Evolutionary conservation across 345 rosid genomes (phyloP), one percentile per base, ranked within the genome.

Genomic region (Linum trigynum): DNA sequence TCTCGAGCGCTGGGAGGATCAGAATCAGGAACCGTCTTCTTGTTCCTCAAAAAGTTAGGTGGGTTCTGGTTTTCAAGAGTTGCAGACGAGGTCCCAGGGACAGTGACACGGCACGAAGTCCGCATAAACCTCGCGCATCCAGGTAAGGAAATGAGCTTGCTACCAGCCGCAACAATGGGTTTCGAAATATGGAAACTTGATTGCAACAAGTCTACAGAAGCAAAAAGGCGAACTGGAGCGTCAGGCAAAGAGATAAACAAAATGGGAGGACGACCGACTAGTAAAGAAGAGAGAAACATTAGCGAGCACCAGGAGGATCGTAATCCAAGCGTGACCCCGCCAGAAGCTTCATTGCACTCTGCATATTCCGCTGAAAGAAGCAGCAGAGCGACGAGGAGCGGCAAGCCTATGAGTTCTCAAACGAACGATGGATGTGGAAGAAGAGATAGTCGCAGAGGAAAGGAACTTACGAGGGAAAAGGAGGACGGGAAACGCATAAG

Each of bases 1-100:
- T 92, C 94, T 62, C 78, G 78, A 57, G 38, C 55, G 43, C 70
- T 69, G 1, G 98, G 97, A 81, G 97, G 95, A 63, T 85, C 90
- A 9, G 98, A 81, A 76, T 90, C 79, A 51, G 98, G 97, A 71
- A 85, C 84, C 11, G 81, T 67, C 66, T 80, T 87, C 84, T 66
- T 84, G 63, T 84, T 86, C 76, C 77, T 87, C 38, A 72, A 69
- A 65, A 61, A 68, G 2, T 55, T 77, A 7, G 77, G 70, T 59
- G 84, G 80, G 7, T 63, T 62, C 8, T 53, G 68, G 42, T 72
- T 74, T 37, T 67, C 57, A 39, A 68, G 76, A 38, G 64, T 69
- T 4, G 75, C 76, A 3, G 75, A 50, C 36, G 83, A 67, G 23
- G 55, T 59, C 50, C 87, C 85, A 5, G 94, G 87, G 38, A 75